phyloP scores from a whole-genome alignment of 2,329 filamentous ascomycete genomes.

The Aaosphaeria arxii region DNA sequence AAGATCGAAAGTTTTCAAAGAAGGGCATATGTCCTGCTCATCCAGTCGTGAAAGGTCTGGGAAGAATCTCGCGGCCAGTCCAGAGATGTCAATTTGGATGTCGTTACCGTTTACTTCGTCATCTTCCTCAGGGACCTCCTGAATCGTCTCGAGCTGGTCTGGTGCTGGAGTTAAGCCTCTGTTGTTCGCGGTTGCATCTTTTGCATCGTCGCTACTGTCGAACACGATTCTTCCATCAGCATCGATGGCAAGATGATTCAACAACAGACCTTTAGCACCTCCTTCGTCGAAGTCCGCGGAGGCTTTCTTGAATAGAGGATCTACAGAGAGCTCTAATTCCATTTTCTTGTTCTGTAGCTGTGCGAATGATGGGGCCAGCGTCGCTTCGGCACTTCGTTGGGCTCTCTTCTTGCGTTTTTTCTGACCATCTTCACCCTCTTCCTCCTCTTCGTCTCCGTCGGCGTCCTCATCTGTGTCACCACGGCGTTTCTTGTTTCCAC shows the following conservation, averaged over 20 bases:
- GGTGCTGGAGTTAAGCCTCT: constrained; percentile 45
- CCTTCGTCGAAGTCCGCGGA: constrained; percentile 98
- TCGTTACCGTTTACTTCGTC: constrained; percentile 48
- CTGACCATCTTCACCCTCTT: constrained; percentile 56
- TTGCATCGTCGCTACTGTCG: constrained; percentile 88
- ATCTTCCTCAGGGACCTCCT: constrained; percentile 21
- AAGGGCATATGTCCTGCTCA: constrained; percentile 88
- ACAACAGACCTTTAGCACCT: constrained; percentile 86
- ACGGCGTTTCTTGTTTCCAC: constrained; percentile 58
- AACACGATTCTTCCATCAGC: constrained; percentile 90
- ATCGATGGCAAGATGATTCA: constrained; percentile 97
- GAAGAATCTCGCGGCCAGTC: constrained; percentile 79
- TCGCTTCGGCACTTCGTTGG: constrained; percentile 85
- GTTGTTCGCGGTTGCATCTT: constrained; percentile 50
- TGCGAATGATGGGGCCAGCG: constrained; percentile 82
- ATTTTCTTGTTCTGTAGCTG: constrained; percentile 94
- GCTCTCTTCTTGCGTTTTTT: constrained; percentile 73
- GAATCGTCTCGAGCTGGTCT: constrained; percentile 30
- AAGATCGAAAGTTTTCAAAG: constrained; percentile 88
- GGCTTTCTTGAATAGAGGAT: constrained; percentile 98
- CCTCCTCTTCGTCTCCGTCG: constrained; percentile 63
- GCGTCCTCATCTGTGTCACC: constrained; percentile 33
- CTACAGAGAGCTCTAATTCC: constrained; percentile 92
- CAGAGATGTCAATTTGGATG: constrained; percentile 74
- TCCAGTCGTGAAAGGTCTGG: constrained; percentile 75